Conservation (phyloP, 441 rosid species). For the Mallotus repandus region DNA sequence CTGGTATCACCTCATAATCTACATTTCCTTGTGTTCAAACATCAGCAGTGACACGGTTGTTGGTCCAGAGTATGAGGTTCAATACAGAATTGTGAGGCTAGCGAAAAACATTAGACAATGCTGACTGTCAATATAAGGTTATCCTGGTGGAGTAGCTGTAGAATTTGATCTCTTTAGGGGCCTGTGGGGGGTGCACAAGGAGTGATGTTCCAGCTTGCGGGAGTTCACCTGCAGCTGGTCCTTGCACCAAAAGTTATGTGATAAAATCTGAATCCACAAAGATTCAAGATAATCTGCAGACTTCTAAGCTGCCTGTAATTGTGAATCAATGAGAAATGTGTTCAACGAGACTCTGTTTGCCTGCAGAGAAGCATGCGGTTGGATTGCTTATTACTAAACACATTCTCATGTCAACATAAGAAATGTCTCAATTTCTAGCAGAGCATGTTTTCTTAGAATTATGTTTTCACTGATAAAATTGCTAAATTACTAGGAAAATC, state of each 20-base stretch:
- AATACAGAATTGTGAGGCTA: not conserved
- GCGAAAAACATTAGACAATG: not conserved
- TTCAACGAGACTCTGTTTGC: not conserved
- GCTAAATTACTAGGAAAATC: too few relatives aligned
- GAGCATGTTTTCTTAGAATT: not conserved
- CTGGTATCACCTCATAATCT: not conserved
- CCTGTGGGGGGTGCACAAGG: not conserved
- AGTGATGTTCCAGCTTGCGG: not conserved
- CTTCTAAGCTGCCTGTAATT: not conserved
- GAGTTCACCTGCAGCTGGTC: not conserved
- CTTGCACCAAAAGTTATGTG: not conserved
- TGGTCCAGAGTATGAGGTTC: not conserved
- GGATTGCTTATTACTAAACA: not conserved
- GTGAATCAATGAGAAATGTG: too few relatives aligned
- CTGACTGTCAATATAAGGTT: not conserved
- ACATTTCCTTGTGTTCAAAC: not conserved
- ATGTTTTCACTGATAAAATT: too few relatives aligned
- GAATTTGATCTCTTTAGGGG: not conserved
- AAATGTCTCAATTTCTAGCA: not conserved
- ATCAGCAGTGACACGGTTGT: not conserved
- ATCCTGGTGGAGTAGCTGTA: not conserved
- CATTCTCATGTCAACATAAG: not conserved
- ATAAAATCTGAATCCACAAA: not conserved
- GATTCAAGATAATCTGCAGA: not conserved
- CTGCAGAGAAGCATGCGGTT: not conserved